Base-by-base conservation (phyloP, 306 rosid genomes). In the Trichosanthes truncata region DNA sequence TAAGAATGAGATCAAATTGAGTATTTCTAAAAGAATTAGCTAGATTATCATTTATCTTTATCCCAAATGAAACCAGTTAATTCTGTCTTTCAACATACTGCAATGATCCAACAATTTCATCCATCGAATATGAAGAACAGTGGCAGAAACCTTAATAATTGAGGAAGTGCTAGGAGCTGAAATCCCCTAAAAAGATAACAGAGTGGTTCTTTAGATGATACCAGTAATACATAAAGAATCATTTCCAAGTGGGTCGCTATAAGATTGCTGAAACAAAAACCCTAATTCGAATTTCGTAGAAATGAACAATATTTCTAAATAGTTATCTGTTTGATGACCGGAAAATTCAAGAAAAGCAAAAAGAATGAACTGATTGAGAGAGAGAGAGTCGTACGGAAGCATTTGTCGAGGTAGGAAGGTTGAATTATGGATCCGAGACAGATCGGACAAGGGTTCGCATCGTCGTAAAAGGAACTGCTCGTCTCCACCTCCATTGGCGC, bases 401-500 rank as follows among this genome's bases (percentile, higher is more conserved):
- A 94, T 76, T 85, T 84, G 53, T 94, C 91, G 17, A 90, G 98
- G 80, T 86, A 94, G 40, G 96, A 94, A 40, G 84, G 77, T 81
- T 89, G 91, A 86, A 76, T 10, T 18, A 86, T 72, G 40, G 92
- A 79, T 56, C 89, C 90, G 61, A 92, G 90, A 82, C 94, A 94
- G 76, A 94, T 92, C 52, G 97, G 94, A 76, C 98, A 93, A n/a
- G 84, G 83, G 81, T 81, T 77, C 7, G 83, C 49, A 43, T 85
- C 87, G 43, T 83, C 51, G 40, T 60, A 65, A 23, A 82, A 33
- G 2, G 88, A 53, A 71, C 56, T 53, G 74, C 60, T 66, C 20
- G 48, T 52, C 49, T 20, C 31, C 25, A 3, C 25, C 45, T 41
- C 80, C 80, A 43, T 26, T 45, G 35, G 18, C 60, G 13, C 46